Evolutionary conservation across 140 eudicot genomes (phyloP).

Genomic region (Senecio squalidus): DNA sequence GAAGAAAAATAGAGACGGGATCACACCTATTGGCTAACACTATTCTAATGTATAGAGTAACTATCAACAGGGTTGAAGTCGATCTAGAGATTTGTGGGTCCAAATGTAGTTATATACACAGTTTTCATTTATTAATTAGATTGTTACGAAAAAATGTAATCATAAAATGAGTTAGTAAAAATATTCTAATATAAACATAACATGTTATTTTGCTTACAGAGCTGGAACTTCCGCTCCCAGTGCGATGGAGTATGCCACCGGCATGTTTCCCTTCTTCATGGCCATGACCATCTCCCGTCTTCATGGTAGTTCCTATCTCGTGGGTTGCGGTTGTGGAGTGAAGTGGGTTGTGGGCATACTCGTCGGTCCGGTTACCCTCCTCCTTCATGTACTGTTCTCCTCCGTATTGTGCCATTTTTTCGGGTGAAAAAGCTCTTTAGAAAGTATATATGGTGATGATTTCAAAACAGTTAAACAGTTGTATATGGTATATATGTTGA

Average conservation of each 20-base stretch:
- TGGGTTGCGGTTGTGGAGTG: slow-evolving; percentile 16
- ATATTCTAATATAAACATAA: too few relatives aligned
- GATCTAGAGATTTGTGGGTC: too few relatives aligned
- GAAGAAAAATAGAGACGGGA: too few relatives aligned
- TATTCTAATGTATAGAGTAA: too few relatives aligned
- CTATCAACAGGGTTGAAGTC: too few relatives aligned
- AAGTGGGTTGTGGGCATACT: slow-evolving; percentile 25
- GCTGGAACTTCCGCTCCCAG: slow-evolving; percentile 67
- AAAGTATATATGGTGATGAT: neutral
- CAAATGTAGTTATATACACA: too few relatives aligned
- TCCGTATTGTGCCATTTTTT: slow-evolving; percentile 39
- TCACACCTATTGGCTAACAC: too few relatives aligned
- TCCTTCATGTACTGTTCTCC: slow-evolving; percentile 22
- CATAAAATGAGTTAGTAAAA: too few relatives aligned
- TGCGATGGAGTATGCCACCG: neutral
- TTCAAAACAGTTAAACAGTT: neutral
- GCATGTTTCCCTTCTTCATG: slow-evolving; percentile 28
- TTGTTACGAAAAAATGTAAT: too few relatives aligned
- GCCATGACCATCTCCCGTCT: slow-evolving; percentile 17
- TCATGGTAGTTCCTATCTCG: slow-evolving; percentile 16
- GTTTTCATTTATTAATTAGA: too few relatives aligned
- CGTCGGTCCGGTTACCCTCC: slow-evolving; percentile 15
- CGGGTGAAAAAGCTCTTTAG: neutral
- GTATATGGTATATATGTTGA: slow-evolving; percentile 9
- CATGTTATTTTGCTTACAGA: slow-evolving; percentile 24